Conservation (phyloP, 2,329 filamentous ascomycete genomes). For the Colletotrichum chlorophyti region DNA sequence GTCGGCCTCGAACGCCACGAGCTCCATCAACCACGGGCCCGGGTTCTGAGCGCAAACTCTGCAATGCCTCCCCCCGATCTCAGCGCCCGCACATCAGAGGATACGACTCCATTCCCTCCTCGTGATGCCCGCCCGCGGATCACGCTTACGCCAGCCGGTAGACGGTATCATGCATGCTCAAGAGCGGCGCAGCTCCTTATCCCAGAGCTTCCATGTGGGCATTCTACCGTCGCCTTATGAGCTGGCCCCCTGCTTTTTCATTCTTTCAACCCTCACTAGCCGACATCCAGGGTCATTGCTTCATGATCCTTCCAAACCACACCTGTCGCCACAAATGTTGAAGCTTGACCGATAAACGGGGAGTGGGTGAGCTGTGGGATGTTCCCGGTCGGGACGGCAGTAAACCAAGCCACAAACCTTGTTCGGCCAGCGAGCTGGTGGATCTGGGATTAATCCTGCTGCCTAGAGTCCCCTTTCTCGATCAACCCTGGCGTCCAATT, state of each 20-base stretch:
- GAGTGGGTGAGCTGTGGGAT: not conserved
- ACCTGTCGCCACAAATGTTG: not conserved
- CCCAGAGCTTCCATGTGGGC: constrained; percentile 16
- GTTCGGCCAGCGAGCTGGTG: not conserved
- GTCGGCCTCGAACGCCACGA: not conserved
- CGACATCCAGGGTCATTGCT: constrained; percentile 1
- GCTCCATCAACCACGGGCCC: not conserved
- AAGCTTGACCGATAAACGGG: not conserved
- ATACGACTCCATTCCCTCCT: not conserved
- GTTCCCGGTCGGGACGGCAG: constrained; percentile 20
- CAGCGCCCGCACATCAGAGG: constrained; percentile 2
- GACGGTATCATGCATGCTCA: constrained; percentile 5
- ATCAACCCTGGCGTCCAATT: not conserved
- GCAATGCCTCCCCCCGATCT: constrained; percentile 8
- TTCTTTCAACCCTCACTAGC: constrained; percentile 1
- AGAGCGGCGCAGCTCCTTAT: constrained; percentile 3
- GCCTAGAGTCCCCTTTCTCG: constrained; percentile 11
- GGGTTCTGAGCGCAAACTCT: not conserved
- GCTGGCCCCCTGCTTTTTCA: not conserved
- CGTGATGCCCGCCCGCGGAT: constrained; percentile 7
- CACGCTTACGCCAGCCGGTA: not conserved
- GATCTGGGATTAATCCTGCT: constrained; percentile 19
- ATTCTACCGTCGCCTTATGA: not conserved
- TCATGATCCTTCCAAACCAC: constrained; percentile 17
- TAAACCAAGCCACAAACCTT: constrained; percentile 15